Evolutionary conservation across 768 basidiomycete species (phyloP), one percentile per base, ranked within the genome.

Genomic region (Boletus bicolor): DNA sequence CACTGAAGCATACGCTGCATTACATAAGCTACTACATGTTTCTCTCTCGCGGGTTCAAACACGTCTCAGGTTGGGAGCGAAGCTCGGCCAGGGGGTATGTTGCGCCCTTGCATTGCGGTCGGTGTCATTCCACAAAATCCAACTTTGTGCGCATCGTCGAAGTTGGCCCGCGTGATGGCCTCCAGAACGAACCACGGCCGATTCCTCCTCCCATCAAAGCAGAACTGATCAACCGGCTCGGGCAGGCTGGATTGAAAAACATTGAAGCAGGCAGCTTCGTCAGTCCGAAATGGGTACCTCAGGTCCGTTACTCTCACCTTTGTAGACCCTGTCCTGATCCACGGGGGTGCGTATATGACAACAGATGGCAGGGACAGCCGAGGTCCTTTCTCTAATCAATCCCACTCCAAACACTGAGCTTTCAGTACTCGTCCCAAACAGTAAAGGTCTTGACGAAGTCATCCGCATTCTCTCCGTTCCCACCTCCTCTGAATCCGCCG

Each of bases 181-280:
- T 98, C 11, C 93, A 96, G 75, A 96, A 96, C 64, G 90, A 97
- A 65, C 84, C 86, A 59, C 77, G 80, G 0, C 74, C 85, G 6
- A 84, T 96, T 7, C 79, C 88, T 28, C 83, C 85, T 1, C 80
- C 82, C 30, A 73, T 87, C 56, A 95, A 95, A 70, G 82, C 86
- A 17, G 87, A 89, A 57, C 80, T 98, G 51, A 84, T 98, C 53
- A 81, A 90, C 58, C 76, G 86, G 14, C 82, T 98, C 11, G 82
- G 80, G 3, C 68, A 68, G 17, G 86, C 91, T 10, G 93, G 92
- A 0, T 67, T 84, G 62, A 75, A 76, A 57, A 82, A 76, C 53
- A 86, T 95, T 60, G 93, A 95, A 71, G 82, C 84, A 1, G 93
- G 93, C 7, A 92, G 91, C 68, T 93, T 96, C 67, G 93, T 95